Base-by-base conservation (phyloP, 2,329 filamentous ascomycete genomes). In the Ascochyta fabae region DNA sequence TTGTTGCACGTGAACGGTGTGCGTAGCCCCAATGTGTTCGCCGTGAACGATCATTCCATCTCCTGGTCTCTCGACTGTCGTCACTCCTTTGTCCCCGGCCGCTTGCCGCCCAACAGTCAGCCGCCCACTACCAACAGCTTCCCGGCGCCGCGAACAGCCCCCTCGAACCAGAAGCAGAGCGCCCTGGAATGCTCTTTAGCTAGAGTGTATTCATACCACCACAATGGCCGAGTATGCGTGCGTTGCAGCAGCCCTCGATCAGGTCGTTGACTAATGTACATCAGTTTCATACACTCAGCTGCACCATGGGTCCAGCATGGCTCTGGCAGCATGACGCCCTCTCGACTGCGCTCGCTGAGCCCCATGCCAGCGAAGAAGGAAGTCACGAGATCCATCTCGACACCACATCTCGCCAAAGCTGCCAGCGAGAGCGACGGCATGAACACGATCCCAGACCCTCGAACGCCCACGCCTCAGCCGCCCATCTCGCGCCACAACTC, bases 401-500 rank as follows among this genome's bases (percentile, higher is more conserved):
- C 72, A 12, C 73, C 74, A 3, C 71, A 75, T 13, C 70, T 77
- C 47, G 59, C 61, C 50, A 72, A 63, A 55, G 53, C 67, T 16
- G 64, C 68, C 51, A 62, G 61, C 42, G 71, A 75, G 16, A 82
- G 83, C 62, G 81, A 85, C 67, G 85, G 86, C 66, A 83, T 90
- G 77, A 90, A 86, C 72, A 91, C 88, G 1, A 79, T 91, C 47
- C 88, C 88, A 40, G 80, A 82, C 59, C 80, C 80, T 6, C 73
- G 80, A 44, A 75, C 78, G 4, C 72, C 78, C 19, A 79, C 77
- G 31, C 74, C 75, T 0, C 67, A 58, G 44, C 65, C 62, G 19
- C 58, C 61, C 16, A 73, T 66, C 27, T 72, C 70, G 46, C 67
- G 68, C 67, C 71, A 68, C 72, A 75, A 62, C 78, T 84, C 70